Base-by-base conservation (phyloP, 305 asterid species). In the Salvia sclarea region DNA sequence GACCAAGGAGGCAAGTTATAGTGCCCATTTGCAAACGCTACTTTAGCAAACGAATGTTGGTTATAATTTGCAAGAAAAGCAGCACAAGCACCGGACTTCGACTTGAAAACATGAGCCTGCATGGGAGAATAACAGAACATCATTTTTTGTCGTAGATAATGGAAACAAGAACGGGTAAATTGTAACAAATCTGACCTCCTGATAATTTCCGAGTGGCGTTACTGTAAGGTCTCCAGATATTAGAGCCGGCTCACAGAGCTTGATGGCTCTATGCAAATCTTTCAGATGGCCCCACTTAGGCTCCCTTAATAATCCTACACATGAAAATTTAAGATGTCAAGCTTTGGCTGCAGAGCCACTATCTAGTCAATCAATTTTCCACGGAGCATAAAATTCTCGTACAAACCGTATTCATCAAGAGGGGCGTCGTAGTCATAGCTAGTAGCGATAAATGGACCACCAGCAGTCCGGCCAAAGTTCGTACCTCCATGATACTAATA, bases 1-100 rank as follows among this genome's bases (percentile, higher is more conserved):
- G 99, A 94, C 99, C 99, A 94, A n/a, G 99, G 99, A 57, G 99
- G 99, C 69, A 94, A 80, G 74, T 91, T 84, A 81, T 91, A 91
- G 70, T 91, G 96, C 84, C 72, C 74, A 53, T 81, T 85, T 13
- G 85, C 87, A 56, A 94, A 94, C 18, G 88, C 66, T 55, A 94
- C 95, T 64, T 80, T 91, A 11, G 97, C 96, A 74, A 82, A 91
- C 8, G 96, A 83, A 73, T 75, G 85, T 52, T 86, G 86, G 72
- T 91, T 75, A 61, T 91, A 85, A 75, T 94, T 94, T 66, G 98
- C 96, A 66, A 94, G 91, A 80, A 94, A 94, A 70, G 99, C 99
- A 75, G 99, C 96, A 82, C 99, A 94, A 54, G 80, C 76, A 64
- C 97, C 98, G 7, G 95, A 71, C 44, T 65, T 82, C 0, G 96